Conservation (phyloP, 495 filamentous ascomycete genomes). For the Penicillium soppii region DNA sequence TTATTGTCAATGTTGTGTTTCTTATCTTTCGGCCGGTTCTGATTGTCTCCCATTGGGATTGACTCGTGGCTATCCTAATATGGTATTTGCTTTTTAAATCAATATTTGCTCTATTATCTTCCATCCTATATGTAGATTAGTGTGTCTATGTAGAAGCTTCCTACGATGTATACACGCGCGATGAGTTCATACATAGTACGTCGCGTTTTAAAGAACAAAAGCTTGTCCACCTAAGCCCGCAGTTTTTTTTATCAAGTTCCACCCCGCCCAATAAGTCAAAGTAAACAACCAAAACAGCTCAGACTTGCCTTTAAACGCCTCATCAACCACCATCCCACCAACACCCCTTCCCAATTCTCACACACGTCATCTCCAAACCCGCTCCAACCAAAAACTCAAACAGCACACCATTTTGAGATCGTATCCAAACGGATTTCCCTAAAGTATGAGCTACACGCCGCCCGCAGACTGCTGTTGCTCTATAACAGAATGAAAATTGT, state of each 20-base stretch:
- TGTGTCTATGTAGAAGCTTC: no score
- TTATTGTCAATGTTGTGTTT: constrained; percentile 10
- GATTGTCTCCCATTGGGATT: constrained; percentile 54
- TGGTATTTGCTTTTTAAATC: constrained; percentile 10
- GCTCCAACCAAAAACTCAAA: background rate
- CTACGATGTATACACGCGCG: no score
- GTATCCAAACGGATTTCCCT: constrained; percentile 5
- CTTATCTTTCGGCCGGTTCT: constrained; percentile 48
- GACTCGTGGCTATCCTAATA: constrained; percentile 52
- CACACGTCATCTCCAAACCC: background rate
- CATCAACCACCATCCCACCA: constrained; percentile 23
- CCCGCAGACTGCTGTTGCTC: constrained; percentile 32
- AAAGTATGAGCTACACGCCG: constrained; percentile 19
- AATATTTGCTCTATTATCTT: constrained; percentile 10
- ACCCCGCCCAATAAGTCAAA: background rate
- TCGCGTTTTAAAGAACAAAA: no score
- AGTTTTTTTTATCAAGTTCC: background rate
- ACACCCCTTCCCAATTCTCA: background rate
- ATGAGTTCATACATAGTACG: no score
- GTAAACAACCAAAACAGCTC: constrained; percentile 31
- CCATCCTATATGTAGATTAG: no score
- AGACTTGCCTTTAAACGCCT: constrained; percentile 55
- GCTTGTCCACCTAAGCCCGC: no score
- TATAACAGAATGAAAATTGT: background rate
- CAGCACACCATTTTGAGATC: background rate